Conservation (phyloP, 139 green algal species). For the Chlorella vulgaris region DNA sequence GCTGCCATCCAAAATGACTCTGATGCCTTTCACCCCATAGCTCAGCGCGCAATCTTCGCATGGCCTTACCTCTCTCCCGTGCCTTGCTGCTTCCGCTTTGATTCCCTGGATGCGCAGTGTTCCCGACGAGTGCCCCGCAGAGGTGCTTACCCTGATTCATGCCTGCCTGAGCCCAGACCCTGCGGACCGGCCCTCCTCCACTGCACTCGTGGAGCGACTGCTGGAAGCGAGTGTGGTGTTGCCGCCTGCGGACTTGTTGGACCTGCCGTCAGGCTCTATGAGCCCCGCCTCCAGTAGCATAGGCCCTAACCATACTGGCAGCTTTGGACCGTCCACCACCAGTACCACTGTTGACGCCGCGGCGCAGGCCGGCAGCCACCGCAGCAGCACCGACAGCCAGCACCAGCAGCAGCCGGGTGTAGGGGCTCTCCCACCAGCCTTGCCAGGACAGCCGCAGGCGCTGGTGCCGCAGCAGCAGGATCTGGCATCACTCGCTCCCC, state of each 20-base stretch:
- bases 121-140: conserved; percentile 44
- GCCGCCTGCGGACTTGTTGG: background rate
- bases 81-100: too few relatives aligned
- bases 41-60: background rate
- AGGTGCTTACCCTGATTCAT: conserved; percentile 27
- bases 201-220: conserved; percentile 28
- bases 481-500: background rate
- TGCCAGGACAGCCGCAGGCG: background rate
- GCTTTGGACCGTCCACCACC: too few relatives aligned
- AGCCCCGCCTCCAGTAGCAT: too few relatives aligned
- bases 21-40: too few relatives aligned
- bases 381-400: background rate
- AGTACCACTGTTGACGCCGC: too few relatives aligned
- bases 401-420: background rate
- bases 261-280: background rate
- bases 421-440: background rate
- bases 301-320: too few relatives aligned
- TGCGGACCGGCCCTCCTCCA: conserved; percentile 36
- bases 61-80: background rate
- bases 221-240: background rate
- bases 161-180: conserved; percentile 43
- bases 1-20: too few relatives aligned
- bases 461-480: background rate
- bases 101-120: too few relatives aligned
- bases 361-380: background rate